Evolutionary conservation across 2,329 filamentous ascomycete species (phyloP), one percentile per base, ranked within the genome.

Genomic region (Keithomyces neogunnii): DNA sequence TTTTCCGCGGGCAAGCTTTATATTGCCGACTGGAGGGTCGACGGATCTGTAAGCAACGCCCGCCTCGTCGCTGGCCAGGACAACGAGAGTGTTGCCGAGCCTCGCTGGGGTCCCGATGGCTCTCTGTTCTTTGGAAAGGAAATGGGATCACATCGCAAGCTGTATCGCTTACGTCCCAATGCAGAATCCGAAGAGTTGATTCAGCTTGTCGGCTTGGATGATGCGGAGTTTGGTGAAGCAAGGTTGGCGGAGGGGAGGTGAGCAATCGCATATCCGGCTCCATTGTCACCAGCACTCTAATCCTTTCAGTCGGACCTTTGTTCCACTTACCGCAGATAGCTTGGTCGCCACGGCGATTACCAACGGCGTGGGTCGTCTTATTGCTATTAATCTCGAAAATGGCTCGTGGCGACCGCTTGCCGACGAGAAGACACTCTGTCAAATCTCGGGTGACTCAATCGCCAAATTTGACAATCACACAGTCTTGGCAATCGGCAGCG

Each of bases 101-200:
- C 76, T 5, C 69, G 70, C 56, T 81, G 77, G 77, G 69, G 69
- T 3, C 61, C 66, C 0, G 74, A 79, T 58, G 75, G 73, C 1
- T 65, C 64, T 8, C 58, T 80, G 2, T 76, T 73, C 54, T 79
- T 74, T 55, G 66, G 66, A 2, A 72, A 72, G 47, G 77, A 80
- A 59, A 60, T 59, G 1, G 68, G 62, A 2, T 71, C 71, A 1
- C 77, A 71, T 53, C 73, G 74, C 51, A 74, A 76, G 51, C 60
- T 80, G 6, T 77, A 73, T 53, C 64, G 65, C 1, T 60, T 69
- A n/a, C 52, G 54, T 3, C 61, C 66, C 1, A 62, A 60, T 1
- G 53, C 58, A 5, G 51, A 62, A 4, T 50, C 60, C 6, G 57
- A 66, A 0, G 49, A 56, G 8, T 60, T 63, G 13, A 55, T 77